A percentile compares a stretch with the other conserved stretches of the same genome.
phyloP scores from a whole-genome alignment of 2,329 filamentous ascomycete genomes.

The Ceratocystis diversiconidia region DNA sequence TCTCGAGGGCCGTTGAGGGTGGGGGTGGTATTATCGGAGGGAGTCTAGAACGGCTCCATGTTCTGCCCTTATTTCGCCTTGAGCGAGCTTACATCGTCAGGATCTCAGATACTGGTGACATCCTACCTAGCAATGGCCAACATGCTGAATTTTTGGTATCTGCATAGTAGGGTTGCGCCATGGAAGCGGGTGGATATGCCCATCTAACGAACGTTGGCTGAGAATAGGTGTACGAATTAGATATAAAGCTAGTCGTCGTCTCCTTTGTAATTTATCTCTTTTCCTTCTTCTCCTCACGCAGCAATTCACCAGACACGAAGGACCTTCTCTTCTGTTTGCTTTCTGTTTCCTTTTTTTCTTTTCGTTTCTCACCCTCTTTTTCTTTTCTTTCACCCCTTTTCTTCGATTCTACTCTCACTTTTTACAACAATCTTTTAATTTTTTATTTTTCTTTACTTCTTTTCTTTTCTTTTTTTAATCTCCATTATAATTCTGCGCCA shows the following conservation, averaged over 20 bases:
- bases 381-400: background rate
- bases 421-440: background rate
- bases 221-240: too few species aligned
- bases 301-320: constrained; percentile 14
- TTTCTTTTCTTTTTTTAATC: background rate
- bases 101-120: too few species aligned
- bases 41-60: background rate
- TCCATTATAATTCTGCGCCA: background rate
- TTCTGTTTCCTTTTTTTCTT: constrained; percentile 8
- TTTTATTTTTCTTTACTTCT: background rate
- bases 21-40: background rate
- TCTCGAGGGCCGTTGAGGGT: background rate
- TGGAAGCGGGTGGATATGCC: background rate
- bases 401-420: constrained; percentile 1
- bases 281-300: constrained; percentile 11
- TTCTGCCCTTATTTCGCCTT: background rate
- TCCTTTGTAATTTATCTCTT: fast-evolving
- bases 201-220: background rate
- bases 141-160: background rate
- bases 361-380: constrained; percentile 6
- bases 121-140: too few species aligned
- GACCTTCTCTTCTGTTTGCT: constrained; percentile 10
- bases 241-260: background rate
- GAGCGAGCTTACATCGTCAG: background rate
- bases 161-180: background rate